Base-by-base conservation (phyloP, 352 stramenopile species). In the Phytopythium oedochilum region DNA sequence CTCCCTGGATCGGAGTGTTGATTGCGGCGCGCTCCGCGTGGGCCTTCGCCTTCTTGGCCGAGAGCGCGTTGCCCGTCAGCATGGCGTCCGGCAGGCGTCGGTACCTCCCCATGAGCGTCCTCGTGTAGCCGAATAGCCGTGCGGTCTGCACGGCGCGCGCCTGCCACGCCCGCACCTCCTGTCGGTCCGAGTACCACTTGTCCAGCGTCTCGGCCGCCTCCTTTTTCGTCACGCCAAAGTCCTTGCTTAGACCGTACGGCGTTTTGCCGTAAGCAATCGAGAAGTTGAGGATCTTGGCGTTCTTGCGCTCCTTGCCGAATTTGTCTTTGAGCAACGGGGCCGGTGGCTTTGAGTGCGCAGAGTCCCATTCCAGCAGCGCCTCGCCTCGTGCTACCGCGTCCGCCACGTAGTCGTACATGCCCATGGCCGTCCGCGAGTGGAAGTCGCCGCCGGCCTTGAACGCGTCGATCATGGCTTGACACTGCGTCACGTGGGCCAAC, bases 251-350 rank as follows among this genome's bases (percentile, higher is more conserved):
- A 2, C 97, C 97, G 61, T 97, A 96, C 2, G 96, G 92, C 18
- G 97, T 99, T 72, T 99, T 99, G 23, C 98, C 98, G 67, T 99
- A 99, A 8, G 98, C 97, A 61, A 99, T 99, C 15, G 94, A 99
- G 62, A 99, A 99, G 68, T 99, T 99, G 20, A 99, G 79, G 20
- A 98, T 98, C 65, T 99, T 99, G 14, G 97, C 97, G 55, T 99
- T 98, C 46, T 98, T 87, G 44, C 97, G 87, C 74, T 99, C 97
- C 7, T 94, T 94, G 20, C 86, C 95, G 68, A 96, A 99, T 63
- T 97, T 87, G 71, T 99, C 97, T 70, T 99, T 99, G 20, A 99
- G 76, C 54, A 99, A 69, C 14, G 97, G 97, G 47, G 94, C 97
- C 8, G 87, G 78, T 28, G 70, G 63, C 40, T 89, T 74, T 23